A percentile compares a stretch with the other conserved stretches of the same genome.
phyloP scores from a whole-genome alignment of 164 flowering plant species.

The Vitis riparia region DNA sequence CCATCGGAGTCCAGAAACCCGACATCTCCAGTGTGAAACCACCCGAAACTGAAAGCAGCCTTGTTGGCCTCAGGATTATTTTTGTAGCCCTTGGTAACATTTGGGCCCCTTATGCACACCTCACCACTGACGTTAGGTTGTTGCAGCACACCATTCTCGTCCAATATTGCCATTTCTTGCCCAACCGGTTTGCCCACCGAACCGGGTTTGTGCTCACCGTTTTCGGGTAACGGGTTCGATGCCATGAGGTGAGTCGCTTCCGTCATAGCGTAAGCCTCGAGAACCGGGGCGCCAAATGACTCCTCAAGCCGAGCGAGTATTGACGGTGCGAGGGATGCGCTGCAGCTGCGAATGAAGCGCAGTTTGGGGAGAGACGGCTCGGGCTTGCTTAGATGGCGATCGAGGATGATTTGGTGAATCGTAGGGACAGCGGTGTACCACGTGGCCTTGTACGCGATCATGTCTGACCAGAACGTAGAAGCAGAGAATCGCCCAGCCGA shows the following conservation, averaged over 20 bases:
- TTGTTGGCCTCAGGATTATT: too few relatives aligned
- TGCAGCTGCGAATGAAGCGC: slow-evolving; percentile 91
- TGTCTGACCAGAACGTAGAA: slow-evolving; percentile 83
- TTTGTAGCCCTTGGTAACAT: too few relatives aligned
- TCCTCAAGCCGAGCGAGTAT: slow-evolving; percentile 71
- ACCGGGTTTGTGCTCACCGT: too few relatives aligned
- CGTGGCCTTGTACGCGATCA: slow-evolving; percentile 66
- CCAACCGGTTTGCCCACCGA: too few relatives aligned
- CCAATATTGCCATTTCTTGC: too few relatives aligned
- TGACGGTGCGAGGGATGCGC: slow-evolving; percentile 72
- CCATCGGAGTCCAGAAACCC: slow-evolving; percentile 67
- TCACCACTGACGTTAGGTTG: background rate
- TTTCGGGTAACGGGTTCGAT: too few relatives aligned
- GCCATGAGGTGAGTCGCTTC: slow-evolving; percentile 19
- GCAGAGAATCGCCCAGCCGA: slow-evolving; percentile 94
- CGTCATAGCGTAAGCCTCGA: slow-evolving; percentile 90
- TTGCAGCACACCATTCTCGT: too few relatives aligned
- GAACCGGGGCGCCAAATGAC: slow-evolving; percentile 77
- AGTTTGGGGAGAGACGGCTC: slow-evolving; percentile 64
- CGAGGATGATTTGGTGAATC: slow-evolving; percentile 87
- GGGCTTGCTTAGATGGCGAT: slow-evolving; percentile 64
- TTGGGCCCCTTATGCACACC: too few relatives aligned
- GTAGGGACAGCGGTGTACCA: slow-evolving; percentile 99
- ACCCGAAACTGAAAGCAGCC: slow-evolving; percentile 15
- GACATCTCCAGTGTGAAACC: slow-evolving; percentile 80